A percentile compares a stretch with the other conserved stretches of the same genome.
These are phyloP conservation scores for Paraurostyla sp. DNA, from an alignment of 73 alveolate genomes.

Conservation along the genomic window DNA sequence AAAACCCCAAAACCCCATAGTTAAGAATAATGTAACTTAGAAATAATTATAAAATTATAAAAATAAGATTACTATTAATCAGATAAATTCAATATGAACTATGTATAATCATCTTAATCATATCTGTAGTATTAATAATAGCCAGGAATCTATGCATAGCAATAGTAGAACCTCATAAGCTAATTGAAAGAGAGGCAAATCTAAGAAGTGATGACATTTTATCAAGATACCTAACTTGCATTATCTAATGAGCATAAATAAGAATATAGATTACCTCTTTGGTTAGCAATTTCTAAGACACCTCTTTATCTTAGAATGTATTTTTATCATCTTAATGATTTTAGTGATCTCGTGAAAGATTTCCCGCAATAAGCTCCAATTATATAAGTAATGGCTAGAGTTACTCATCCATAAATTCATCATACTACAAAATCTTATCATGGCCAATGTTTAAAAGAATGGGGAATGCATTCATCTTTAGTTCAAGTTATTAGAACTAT, in stretches of 20 bases:
- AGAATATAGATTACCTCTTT: not conserved
- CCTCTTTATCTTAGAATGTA: slow-evolving; percentile 25
- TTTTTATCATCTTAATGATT: not conserved
- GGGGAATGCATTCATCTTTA: not conserved
- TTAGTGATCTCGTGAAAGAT: not conserved
- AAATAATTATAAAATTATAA: not conserved
- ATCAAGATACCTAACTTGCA: not conserved
- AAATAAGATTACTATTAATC: too few relatives aligned
- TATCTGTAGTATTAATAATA: too few relatives aligned
- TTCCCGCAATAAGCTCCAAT: slow-evolving; percentile 30
- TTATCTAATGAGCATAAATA: not conserved
- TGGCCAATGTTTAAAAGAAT: not conserved
- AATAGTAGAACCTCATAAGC: not conserved
- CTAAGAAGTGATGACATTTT: not conserved
- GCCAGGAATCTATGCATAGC: too few relatives aligned
- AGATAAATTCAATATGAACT: too few relatives aligned
- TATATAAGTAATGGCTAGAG: slow-evolving; percentile 35
- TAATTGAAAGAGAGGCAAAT: not conserved
- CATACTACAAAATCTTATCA: not conserved
- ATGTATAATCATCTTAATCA: too few relatives aligned
- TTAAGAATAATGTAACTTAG: not conserved
- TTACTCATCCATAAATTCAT: slow-evolving; percentile 5
- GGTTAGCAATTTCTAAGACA: not conserved
- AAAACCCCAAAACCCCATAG: slow-evolving; percentile 29
- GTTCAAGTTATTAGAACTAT: not conserved